Conservation (phyloP, 441 rosid genomes). For the Mallotus japonicus region DNA sequence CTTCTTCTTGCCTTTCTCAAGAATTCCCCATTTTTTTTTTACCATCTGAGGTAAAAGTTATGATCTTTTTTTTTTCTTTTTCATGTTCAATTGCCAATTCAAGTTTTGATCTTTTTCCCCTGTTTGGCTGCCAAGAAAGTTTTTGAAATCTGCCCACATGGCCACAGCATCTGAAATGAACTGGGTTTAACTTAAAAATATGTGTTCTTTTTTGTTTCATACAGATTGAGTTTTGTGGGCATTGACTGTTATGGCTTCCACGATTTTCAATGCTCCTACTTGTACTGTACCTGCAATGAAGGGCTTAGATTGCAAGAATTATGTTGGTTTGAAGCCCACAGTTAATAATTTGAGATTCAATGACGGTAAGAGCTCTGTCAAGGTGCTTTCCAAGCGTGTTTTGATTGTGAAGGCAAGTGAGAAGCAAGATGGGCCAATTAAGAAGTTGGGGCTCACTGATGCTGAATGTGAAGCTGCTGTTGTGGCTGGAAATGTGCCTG, state of each 20-base stretch:
- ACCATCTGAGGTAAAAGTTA: conserved; percentile 9
- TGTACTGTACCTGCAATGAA: conserved; percentile 19
- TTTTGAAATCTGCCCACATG: background rate
- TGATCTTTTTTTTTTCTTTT: background rate
- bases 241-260: conserved; percentile 21
- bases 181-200: background rate
- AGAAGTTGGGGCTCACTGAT: conserved; percentile 63
- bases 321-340: conserved; percentile 20
- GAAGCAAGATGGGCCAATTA: conserved; percentile 36
- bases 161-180: too few species aligned
- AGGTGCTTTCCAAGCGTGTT: conserved; percentile 28
- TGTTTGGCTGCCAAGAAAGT: background rate
- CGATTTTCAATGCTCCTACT: conserved; percentile 19
- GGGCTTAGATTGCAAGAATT: conserved; percentile 24
- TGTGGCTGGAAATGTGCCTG: conserved; percentile 73
- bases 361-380: conserved; percentile 20
- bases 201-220: background rate
- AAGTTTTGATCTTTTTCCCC: background rate
- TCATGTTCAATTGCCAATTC: background rate
- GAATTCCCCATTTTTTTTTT: background rate
- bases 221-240: background rate
- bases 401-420: conserved; percentile 52
- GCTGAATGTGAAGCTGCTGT: conserved; percentile 92
- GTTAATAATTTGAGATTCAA: conserved; percentile 10
- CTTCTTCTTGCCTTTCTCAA: background rate